Evolutionary conservation across 169 alveolate genomes (phyloP), one percentile per base, ranked within the genome.

Genomic region (Eimeria praecox): DNA sequence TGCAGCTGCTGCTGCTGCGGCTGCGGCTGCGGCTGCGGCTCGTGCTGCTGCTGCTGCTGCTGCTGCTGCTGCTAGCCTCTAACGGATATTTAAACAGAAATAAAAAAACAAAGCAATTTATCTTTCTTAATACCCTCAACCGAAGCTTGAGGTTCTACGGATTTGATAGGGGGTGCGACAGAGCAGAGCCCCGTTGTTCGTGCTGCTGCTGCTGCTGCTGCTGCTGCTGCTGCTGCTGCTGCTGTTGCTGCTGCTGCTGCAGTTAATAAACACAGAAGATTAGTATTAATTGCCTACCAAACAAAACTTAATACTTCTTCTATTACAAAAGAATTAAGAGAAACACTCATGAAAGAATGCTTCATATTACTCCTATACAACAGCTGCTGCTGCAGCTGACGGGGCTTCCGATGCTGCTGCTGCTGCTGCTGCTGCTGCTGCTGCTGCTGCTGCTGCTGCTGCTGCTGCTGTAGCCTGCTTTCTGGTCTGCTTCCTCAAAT

Each of bases 161-260:
- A 8, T 30, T 38, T 46, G 16, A 18, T 30, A 30, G 33, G 24
- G 82, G 82, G 82, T 71, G 82, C 75, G 75, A 30, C 75, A 27
- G 75, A 71, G 82, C 82, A 71, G 82, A 27, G 82, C 82, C 82
- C 82, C 82, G 82, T 12, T 6, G 82, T 12, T 6, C 42, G 46
- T 38, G 82, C 82, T 30, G 49, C 82, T 30, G 82, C 82, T 14
- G 82, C 46, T 16, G 46, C 49, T 14, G 69, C 27, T 59, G 30
- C n/a, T 49, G 12, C 56, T 5, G 56, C 12, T 49, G 56, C 5
- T 59, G 69, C 69, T 59, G 82, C 82, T 14, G 82, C 46, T 38
- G 82, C 82, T 71, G 82, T 46, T 27, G 82, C 80, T 69, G 80
- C 82, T 71, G 82, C 46, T 71, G 82, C 82, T 9, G 49, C 82